phyloP scores from a whole-genome alignment of 225 moss, liverwort and hornwort species.

The Pleurozium schreberi region DNA sequence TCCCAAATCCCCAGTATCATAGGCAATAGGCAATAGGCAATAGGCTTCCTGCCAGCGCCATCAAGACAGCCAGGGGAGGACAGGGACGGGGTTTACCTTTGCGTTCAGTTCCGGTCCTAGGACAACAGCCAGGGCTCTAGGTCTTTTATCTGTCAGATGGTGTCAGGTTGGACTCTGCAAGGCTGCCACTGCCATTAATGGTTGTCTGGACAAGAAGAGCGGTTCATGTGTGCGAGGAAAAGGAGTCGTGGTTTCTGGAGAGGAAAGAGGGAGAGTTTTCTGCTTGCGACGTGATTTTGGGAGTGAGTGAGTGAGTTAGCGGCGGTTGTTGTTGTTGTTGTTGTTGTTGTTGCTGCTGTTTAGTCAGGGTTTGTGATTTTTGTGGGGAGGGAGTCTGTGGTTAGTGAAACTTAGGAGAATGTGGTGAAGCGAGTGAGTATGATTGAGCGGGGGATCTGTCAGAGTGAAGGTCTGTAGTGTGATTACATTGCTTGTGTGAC shows the following conservation, averaged over 20 bases:
- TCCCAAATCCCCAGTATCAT: not conserved
- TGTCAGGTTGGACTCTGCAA: conserved; percentile 17
- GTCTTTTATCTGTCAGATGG: not conserved
- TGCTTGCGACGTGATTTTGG: not conserved
- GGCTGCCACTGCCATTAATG: conserved; percentile 19
- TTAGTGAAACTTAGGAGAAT: not conserved
- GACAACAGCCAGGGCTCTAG: not conserved
- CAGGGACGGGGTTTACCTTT: not conserved
- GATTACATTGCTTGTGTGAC: not conserved
- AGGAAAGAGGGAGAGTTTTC: not conserved
- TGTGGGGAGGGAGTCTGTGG: not conserved
- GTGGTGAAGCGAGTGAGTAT: not conserved
- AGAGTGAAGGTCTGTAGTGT: not conserved
- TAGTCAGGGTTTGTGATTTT: not conserved
- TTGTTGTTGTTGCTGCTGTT: not conserved
- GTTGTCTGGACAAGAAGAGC: not conserved
- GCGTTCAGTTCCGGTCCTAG: not conserved
- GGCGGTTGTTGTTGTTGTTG: not conserved
- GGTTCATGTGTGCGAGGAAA: not conserved
- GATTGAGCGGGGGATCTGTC: not conserved
- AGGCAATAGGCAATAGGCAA: not conserved
- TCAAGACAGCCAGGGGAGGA: not conserved
- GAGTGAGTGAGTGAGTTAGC: not conserved
- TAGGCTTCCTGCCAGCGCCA: not conserved
- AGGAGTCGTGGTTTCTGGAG: not conserved